Conservation (phyloP, 2,329 filamentous ascomycete species). For the Rutstroemia sp. region DNA sequence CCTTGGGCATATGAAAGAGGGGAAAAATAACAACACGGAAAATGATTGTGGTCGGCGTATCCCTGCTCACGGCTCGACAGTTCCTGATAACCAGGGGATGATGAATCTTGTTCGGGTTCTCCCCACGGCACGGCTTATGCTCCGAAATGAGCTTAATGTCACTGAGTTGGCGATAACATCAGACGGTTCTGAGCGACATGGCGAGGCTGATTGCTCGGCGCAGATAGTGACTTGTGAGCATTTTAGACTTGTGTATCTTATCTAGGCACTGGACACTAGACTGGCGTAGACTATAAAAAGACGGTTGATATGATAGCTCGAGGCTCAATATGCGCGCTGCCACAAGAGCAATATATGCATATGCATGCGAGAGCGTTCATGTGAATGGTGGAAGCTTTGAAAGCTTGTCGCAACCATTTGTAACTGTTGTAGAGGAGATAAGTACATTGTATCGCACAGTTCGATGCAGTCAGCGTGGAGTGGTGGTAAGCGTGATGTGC, state of each 20-base stretch:
- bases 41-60: not conserved
- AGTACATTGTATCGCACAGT: constrained; percentile 1
- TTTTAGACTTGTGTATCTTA: not conserved
- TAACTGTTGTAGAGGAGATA: not conserved
- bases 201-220: not conserved
- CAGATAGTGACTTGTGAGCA: not conserved
- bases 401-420: not conserved
- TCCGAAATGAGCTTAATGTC: not conserved
- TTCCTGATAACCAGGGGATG: constrained; percentile 2
- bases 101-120: constrained; percentile 2
- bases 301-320: too few species aligned
- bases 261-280: too few species aligned
- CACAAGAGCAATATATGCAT: too few species aligned
- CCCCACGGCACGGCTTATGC: constrained; percentile 3
- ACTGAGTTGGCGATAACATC: not conserved
- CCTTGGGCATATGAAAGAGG: not conserved
- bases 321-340: too few species aligned
- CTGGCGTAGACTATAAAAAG: too few species aligned
- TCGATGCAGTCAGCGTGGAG: not conserved
- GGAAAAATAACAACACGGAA: too few species aligned
- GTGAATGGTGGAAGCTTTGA: not conserved
- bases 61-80: not conserved
- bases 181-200: not conserved
- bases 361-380: not conserved
- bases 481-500: not conserved